Evolutionary conservation across 148 eudicot genomes (phyloP), one percentile per base, ranked within the genome.

Genomic region (Vaccinium vitisidaea): DNA sequence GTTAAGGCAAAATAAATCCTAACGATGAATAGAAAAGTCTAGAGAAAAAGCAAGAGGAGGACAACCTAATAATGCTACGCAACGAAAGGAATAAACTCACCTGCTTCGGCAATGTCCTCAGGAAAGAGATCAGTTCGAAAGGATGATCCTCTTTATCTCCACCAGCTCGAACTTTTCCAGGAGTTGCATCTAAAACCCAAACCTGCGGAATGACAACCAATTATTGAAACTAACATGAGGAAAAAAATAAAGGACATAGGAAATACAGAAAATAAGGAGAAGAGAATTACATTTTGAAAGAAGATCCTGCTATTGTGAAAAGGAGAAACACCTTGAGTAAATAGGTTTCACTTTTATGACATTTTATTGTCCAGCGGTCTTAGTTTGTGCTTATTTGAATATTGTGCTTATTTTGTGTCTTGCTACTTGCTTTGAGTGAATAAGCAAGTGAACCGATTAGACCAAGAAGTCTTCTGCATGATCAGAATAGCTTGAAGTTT

Each of bases 181-280:
- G 98, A 82, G 98, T 94, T 81, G 98, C 94, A 90, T 95, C 98
- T 80, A 95, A 88, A 86, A 93, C 93, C 98, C 98, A 95, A 65
- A 95, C 98, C 98, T 95, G 56, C 12, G 6, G 36, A 43, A 80
- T 16, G 7, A 75, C 14, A 39, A 55, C 6, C 79, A 30, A 63
- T 52, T 79, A 39, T 10, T 8, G 54, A 21, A 56, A 54, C 80
- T 8, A 83, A 6, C 73, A 15, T n/a, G 2, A 74, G 59, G 32
- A 16, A 70, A 21, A 84, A 77, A 11, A 58, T 14, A 30, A 16
- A 73, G 49, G 21, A 39, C n/a, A 39, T 12, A 30, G 36, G 16
- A 69, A 73, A 73, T 19, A n/a, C 5, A 54, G 30, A 6, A 43
- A 25, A 32, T 25, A 36, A 53, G 86, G 82, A 32, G 76, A 49